Evolutionary conservation across 164 flowering plant genomes (phyloP), one percentile per base, ranked within the genome.

Genomic region (Liriodendron chinense): DNA sequence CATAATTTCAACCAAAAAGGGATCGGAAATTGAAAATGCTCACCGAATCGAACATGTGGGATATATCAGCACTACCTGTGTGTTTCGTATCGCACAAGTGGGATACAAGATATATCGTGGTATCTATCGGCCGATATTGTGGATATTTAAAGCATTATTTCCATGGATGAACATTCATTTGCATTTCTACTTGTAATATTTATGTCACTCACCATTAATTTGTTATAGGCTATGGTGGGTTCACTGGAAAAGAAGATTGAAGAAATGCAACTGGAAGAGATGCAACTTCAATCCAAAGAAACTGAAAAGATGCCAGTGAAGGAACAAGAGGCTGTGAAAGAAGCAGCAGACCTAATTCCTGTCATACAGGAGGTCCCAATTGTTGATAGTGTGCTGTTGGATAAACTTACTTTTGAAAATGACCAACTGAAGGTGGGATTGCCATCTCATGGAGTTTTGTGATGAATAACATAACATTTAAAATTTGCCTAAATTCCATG

Each of bases 381-480:
- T 16, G 71, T 90, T 74, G 98, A 92, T 79, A 73, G 82, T 81
- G 88, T 73, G 16, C 61, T 85, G 82, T 26, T 89, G 80, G 88
- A 89, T 76, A 90, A 90, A 79, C 87, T 92, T 78, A 78, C 83
- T 53, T 78, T 75, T 73, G 98, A 94, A 85, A 94, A 94, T 82
- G 93, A 89, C 72, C 85, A 88, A 74, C 94, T 94, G 64, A 90
- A 90, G 91, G 97, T 89, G 65, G 77, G 72, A 24, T 70, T 57
- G 56, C 68, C 71, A 23, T 24, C 21, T 67, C 69, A 24, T 13
- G 47, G 69, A 67, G 69, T 67, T 16, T 20, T 12, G 18, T 28
- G n/a, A 24, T 26, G 22, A 53, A 53, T 53, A 53, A 16, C 4
- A 16, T 53, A 53, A 16, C 59, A 16, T 53, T 12, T 53, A 9